phyloP scores from a whole-genome alignment of 108 stramenopile species.

The Skeletonema marinoi region DNA sequence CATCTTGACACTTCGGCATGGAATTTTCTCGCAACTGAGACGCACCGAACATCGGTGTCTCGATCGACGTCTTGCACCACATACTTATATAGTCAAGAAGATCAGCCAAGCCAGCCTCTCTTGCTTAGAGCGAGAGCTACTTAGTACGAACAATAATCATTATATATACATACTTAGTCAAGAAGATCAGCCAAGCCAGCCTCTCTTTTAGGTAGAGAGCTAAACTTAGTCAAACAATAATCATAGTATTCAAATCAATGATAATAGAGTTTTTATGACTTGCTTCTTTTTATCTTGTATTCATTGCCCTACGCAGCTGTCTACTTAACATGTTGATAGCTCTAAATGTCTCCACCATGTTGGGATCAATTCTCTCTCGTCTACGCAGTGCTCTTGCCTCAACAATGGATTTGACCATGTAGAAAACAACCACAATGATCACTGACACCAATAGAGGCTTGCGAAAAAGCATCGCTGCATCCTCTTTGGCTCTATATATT shows the following conservation, averaged over 20 bases:
- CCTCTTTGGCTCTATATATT: conserved; percentile 59
- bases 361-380: conserved; percentile 47
- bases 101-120: too few relatives aligned
- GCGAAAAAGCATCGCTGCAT: conserved; percentile 50
- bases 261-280: not conserved
- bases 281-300: conserved; percentile 14
- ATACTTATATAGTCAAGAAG: too few relatives aligned
- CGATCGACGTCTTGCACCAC: too few relatives aligned
- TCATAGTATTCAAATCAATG: not conserved
- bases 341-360: conserved; percentile 62
- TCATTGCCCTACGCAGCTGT: conserved; percentile 29
- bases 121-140: too few relatives aligned
- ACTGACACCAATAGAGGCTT: conserved; percentile 44
- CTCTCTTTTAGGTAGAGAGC: too few relatives aligned
- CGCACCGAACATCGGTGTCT: too few relatives aligned
- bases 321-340: conserved; percentile 55
- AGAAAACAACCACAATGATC: conserved; percentile 17
- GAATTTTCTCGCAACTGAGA: too few relatives aligned
- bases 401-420: conserved; percentile 43
- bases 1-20: too few relatives aligned
- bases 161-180: too few relatives aligned
- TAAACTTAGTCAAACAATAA: too few relatives aligned
- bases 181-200: too few relatives aligned
- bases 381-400: conserved; percentile 13
- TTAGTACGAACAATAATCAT: too few relatives aligned